phyloP scores from a whole-genome alignment of 2,329 filamentous ascomycete genomes.

The Fusarium praegraminearum region DNA sequence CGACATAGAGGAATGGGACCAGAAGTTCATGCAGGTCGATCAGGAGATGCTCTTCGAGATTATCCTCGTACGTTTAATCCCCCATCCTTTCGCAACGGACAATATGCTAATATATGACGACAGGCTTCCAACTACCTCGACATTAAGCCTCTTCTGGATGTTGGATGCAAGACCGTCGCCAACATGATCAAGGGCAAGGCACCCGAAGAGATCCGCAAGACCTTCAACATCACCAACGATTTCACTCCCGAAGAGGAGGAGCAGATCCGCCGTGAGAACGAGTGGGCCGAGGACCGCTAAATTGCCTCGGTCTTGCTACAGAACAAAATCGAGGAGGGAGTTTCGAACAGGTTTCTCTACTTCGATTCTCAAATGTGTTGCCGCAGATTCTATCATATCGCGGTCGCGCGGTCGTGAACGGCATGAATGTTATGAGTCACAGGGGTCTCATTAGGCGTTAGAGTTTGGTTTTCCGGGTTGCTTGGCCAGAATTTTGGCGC shows the following conservation, averaged over 20 bases:
- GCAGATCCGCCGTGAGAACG: conserved; percentile 92
- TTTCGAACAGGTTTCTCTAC: conserved; percentile 1
- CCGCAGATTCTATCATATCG: conserved; percentile 1
- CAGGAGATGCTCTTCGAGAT: conserved; percentile 99
- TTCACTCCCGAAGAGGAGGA: conserved; percentile 99
- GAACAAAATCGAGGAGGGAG: conserved; percentile 4
- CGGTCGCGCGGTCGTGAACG: conserved; percentile 1
- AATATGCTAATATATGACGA: conserved; percentile 39
- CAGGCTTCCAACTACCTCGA: conserved; percentile 98
- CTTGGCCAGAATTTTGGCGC: conserved; percentile 39
- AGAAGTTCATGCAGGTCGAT: conserved; percentile 99
- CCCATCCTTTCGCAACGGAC: not conserved
- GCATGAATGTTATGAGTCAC: conserved; percentile 29
- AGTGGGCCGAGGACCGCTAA: conserved; percentile 89
- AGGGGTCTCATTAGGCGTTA: conserved; percentile 43
- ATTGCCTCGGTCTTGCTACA: not conserved
- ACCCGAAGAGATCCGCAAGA: conserved; percentile 98
- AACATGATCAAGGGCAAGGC: conserved; percentile 99
- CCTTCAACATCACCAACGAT: conserved; percentile 99
- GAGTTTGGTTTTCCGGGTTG: conserved; percentile 38
- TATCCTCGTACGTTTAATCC: conserved; percentile 77
- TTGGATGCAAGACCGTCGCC: conserved; percentile 98
- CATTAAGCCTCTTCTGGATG: conserved; percentile 97
- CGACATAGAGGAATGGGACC: conserved; percentile 99
- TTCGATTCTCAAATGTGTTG: not conserved